Evolutionary conservation across 2,329 filamentous ascomycete genomes (phyloP).

Genomic region (Diaporthe vexans): DNA sequence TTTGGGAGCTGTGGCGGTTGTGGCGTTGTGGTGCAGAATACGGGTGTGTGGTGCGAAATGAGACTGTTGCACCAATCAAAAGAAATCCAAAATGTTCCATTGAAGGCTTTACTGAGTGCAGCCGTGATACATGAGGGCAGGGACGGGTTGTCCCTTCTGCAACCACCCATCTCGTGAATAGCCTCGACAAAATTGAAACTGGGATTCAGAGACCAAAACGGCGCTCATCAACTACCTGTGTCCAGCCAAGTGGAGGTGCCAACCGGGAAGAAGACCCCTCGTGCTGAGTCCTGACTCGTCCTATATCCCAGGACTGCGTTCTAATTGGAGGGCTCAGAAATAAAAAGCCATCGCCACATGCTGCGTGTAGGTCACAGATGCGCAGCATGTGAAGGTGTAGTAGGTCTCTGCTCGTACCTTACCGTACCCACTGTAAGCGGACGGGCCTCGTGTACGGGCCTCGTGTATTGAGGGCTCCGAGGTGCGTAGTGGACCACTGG

Average conservation of each 20-base stretch:
- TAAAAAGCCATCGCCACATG: neutral
- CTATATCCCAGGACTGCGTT: neutral
- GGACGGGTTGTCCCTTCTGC: neutral
- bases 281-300: constrained; percentile 11
- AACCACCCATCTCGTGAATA: neutral
- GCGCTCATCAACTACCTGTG: neutral
- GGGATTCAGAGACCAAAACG: neutral
- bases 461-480: neutral
- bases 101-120: neutral
- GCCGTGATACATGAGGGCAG: neutral
- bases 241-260: neutral
- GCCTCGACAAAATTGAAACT: neutral
- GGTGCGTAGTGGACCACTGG: neutral
- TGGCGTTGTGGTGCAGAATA: constrained; percentile 5
- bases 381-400: neutral
- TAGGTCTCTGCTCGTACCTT: constrained; percentile 8
- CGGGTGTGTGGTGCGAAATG: constrained; percentile 8
- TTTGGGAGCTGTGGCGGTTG: neutral
- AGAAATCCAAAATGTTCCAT: neutral
- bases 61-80: neutral
- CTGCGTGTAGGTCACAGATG: neutral
- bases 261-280: neutral
- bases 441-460: neutral
- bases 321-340: neutral
- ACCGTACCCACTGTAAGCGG: neutral